Evolutionary conservation across 805 yeast genomes (phyloP).

Genomic region (Candida adriatica): DNA sequence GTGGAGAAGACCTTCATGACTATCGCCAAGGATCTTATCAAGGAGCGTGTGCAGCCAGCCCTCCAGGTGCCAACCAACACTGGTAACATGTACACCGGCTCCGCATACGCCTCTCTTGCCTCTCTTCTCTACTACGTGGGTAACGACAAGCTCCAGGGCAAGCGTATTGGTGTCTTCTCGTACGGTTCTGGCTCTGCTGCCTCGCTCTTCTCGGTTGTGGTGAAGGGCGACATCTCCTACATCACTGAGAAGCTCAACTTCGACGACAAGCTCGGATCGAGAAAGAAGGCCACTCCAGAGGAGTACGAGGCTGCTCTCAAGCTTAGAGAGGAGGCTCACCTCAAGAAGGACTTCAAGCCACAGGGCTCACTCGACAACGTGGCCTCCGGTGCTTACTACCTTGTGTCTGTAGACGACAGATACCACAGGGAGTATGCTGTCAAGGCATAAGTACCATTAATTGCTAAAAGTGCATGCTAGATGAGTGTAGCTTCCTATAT

Average conservation of each 20-base stretch:
- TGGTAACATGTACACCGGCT: conserved; percentile 97
- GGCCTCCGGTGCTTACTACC: conserved; percentile 73
- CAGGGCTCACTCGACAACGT: conserved; percentile 69
- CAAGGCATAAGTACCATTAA: conserved; percentile 56
- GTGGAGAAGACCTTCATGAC: conserved; percentile 82
- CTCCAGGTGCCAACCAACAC: conserved; percentile 88
- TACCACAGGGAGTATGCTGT: conserved; percentile 77
- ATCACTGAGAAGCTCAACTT: conserved; percentile 63
- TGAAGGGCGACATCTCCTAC: conserved; percentile 71
- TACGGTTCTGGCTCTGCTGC: conserved; percentile 98
- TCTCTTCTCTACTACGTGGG: conserved; percentile 76
- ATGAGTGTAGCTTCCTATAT: not conserved
- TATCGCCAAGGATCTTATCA: conserved; percentile 58
- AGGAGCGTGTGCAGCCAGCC: conserved; percentile 71
- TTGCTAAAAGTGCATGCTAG: too few relatives aligned
- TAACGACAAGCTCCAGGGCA: conserved; percentile 64
- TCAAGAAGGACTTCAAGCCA: conserved; percentile 75
- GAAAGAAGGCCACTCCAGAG: conserved; percentile 65
- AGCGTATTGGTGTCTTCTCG: conserved; percentile 89
- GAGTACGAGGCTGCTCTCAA: conserved; percentile 76
- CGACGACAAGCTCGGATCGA: conserved; percentile 55
- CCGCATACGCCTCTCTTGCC: conserved; percentile 80
- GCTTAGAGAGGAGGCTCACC: conserved; percentile 84
- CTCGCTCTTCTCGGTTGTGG: conserved; percentile 71
- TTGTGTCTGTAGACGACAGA: conserved; percentile 77